Base-by-base conservation (phyloP, 495 filamentous ascomycete species). In the Articulospora tetracladia region DNA sequence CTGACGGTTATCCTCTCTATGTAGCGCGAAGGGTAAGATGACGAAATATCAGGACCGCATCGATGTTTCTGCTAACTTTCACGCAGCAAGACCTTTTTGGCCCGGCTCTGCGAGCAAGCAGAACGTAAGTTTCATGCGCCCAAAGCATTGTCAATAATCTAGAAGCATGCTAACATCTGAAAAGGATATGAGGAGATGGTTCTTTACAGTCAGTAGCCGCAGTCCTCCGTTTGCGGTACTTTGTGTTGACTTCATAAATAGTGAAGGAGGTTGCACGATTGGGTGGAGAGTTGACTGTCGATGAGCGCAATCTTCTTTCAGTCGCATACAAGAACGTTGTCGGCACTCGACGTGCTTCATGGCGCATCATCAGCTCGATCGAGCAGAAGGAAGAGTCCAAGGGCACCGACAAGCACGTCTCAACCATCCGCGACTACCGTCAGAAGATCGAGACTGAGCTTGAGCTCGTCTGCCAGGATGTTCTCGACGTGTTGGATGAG, bases 251-350 rank as follows among this genome's bases (percentile, higher is more conserved):
- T 44, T 17, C 4, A 19, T 44, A 19, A 44, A 44, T 17, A 44
- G 39, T 99, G 94, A 99, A 99, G 90, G 92, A 97, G 86, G 94
- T 99, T 73, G 94, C 30, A 67, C 57, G 86, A 93, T 85, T 98
- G 69, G 94, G 92, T 66, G 94, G 94, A 68, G 90, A 94, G 76
- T 89, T 99, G 70, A 90, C 89, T 60, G 95, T 98, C 66, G 94
- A 99, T 76, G 94, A 99, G 84, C 92, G 94, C 76, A 99, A 99
- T 82, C 90, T 98, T 48, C 86, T 98, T 49, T 97, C 92, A 57
- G 94, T 98, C 70, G 94, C 94, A 67, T 98, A 98, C 88, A 98
- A 98, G 89, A 98, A 98, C 77, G 94, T 98, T 57, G 93, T 98
- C 66, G 94, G 94, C 68, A 96, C 94, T 67, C 91, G 94, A 76